phyloP scores from a whole-genome alignment of 2,329 filamentous ascomycete species.

The Phyllosticta citribraziliensis region DNA sequence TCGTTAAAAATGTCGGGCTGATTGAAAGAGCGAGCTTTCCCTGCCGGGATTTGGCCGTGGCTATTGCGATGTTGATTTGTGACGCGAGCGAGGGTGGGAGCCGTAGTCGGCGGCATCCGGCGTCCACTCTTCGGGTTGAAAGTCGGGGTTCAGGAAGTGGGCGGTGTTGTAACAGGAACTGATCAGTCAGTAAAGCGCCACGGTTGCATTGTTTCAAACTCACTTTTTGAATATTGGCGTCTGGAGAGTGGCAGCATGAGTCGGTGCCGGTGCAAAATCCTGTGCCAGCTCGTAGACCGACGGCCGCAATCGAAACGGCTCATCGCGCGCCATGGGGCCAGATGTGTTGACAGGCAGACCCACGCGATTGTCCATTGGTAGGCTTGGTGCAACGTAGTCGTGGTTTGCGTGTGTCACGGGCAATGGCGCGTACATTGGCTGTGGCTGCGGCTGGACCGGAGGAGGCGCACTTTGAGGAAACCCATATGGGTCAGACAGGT shows the following conservation, averaged over 20 bases:
- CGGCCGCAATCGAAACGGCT: slow-evolving; percentile 33
- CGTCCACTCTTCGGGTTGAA: slow-evolving; percentile 43
- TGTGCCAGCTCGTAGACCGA: slow-evolving; percentile 37
- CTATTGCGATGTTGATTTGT: slow-evolving; percentile 22
- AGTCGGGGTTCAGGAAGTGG: slow-evolving; percentile 43
- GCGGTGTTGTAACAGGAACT: slow-evolving; percentile 44
- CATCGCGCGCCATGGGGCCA: slow-evolving; percentile 23
- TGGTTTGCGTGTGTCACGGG: slow-evolving; percentile 21
- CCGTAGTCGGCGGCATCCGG: slow-evolving; percentile 38
- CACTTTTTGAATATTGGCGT: slow-evolving; percentile 42
- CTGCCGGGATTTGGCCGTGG: background rate
- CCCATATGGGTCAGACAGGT: slow-evolving; percentile 16
- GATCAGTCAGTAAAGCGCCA: slow-evolving; percentile 13
- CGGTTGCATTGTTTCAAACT: slow-evolving; percentile 12
- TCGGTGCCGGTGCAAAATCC: slow-evolving; percentile 29
- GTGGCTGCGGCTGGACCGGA: slow-evolving; percentile 21
- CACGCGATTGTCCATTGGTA: slow-evolving; percentile 4
- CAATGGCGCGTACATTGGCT: slow-evolving; percentile 22
- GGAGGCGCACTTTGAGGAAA: slow-evolving; percentile 27
- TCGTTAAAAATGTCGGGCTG: background rate
- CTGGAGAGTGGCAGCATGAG: slow-evolving; percentile 32
- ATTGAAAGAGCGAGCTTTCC: background rate
- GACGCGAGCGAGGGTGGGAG: slow-evolving; percentile 23
- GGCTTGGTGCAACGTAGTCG: slow-evolving; percentile 22
- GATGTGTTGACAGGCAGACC: slow-evolving; percentile 10